These are phyloP conservation scores for Scalesia atractyloides DNA, from an alignment of 129 eudicot species.

Conservation along the genomic window DNA sequence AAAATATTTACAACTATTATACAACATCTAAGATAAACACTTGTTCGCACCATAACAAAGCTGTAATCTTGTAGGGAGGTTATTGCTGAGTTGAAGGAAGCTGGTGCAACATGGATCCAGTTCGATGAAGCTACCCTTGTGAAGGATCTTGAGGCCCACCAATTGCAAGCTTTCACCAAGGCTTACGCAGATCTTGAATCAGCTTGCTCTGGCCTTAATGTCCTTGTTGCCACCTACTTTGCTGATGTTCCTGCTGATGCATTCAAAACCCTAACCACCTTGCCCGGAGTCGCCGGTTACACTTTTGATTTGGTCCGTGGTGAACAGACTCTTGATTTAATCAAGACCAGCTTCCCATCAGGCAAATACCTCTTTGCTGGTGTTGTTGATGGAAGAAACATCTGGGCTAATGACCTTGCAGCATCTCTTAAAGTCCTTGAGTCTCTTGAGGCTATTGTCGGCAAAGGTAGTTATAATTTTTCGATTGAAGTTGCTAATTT, in stretches of 20 bases:
- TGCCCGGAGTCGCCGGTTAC: conserved; percentile 70
- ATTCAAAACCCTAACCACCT: conserved; percentile 64
- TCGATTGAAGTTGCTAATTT: too few species aligned
- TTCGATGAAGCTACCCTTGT: conserved; percentile 92
- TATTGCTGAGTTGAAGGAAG: conserved; percentile 83
- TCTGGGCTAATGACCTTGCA: conserved; percentile 94
- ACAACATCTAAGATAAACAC: background rate
- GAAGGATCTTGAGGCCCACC: conserved; percentile 76
- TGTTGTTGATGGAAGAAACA: conserved; percentile 95
- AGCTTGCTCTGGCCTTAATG: conserved; percentile 70
- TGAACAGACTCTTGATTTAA: conserved; percentile 57
- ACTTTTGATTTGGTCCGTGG: conserved; percentile 95
- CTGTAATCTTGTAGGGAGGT: conserved; percentile 62
- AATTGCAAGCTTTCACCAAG: conserved; percentile 77
- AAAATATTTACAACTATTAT: background rate
- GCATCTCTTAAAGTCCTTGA: conserved; percentile 59
- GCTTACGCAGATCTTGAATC: conserved; percentile 75
- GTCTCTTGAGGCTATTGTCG: conserved; percentile 80
- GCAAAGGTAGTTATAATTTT: conserved; percentile 60
- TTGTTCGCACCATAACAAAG: background rate
- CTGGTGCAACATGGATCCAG: conserved; percentile 94
- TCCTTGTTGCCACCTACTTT: conserved; percentile 78
- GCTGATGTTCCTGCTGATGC: conserved; percentile 85
- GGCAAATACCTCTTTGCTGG: conserved; percentile 85
- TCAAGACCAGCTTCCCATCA: conserved; percentile 59